Conservation (phyloP, 768 basidiomycete genomes). For the Termitomyces sp. region DNA sequence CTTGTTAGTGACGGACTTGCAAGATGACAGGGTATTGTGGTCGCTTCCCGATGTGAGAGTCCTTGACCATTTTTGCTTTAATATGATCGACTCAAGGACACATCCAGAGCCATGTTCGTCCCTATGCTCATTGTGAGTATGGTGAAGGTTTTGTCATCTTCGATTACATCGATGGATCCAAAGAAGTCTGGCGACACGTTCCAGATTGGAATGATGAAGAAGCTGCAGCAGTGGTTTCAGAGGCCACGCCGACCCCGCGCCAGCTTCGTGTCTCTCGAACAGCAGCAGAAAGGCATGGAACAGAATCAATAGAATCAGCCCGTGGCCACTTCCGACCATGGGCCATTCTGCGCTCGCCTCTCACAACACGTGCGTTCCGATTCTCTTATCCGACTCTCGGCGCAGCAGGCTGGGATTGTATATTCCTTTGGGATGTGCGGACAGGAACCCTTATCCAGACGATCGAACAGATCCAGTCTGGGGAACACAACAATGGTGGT, state of each 20-base stretch:
- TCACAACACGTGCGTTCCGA: constrained; percentile 50
- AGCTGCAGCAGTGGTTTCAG: constrained; percentile 16
- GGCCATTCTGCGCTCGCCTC: constrained; percentile 51
- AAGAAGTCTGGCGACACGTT: constrained; percentile 70
- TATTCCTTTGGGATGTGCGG: constrained; percentile 63
- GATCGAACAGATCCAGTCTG: constrained; percentile 37
- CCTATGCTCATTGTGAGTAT: constrained; percentile 72
- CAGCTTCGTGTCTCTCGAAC: constrained; percentile 16
- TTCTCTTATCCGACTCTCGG: constrained; percentile 67
- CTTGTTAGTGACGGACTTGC: constrained; percentile 54
- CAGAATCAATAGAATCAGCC: background rate
- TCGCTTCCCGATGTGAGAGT: constrained; percentile 47
- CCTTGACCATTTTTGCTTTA: background rate
- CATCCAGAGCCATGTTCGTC: constrained; percentile 45
- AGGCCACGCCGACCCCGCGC: constrained; percentile 31
- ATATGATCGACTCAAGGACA: constrained; percentile 3
- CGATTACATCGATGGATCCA: constrained; percentile 51
- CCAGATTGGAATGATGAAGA: constrained; percentile 26
- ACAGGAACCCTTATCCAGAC: constrained; percentile 46
- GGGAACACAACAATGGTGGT: background rate
- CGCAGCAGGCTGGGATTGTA: constrained; percentile 38
- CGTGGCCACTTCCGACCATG: constrained; percentile 62
- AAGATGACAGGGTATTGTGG: constrained; percentile 55
- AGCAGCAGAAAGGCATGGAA: background rate
- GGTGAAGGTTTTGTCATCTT: constrained; percentile 68